These are phyloP conservation scores for Porpolomopsis calyptriformis DNA, from an alignment of 768 basidiomycete genomes.

Conservation along the genomic window DNA sequence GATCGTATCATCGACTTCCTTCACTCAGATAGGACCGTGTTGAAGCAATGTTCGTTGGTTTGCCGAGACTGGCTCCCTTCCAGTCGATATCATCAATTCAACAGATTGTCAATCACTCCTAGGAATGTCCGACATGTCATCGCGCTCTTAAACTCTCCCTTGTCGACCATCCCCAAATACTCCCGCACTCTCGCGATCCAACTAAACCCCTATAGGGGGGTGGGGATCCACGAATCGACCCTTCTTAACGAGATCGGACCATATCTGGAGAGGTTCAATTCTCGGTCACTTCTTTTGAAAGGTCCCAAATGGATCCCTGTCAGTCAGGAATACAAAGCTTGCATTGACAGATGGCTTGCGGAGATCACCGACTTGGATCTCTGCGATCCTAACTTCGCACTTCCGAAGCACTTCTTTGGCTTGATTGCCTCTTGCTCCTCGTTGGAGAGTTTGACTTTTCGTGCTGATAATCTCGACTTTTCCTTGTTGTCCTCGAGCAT, in stretches of 20 bases:
- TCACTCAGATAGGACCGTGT: no score
- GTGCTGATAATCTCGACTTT: no score
- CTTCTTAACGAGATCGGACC: neutral
- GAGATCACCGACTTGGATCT: neutral
- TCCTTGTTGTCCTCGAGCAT: neutral
- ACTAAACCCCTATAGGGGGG: neutral
- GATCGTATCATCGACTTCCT: no score
- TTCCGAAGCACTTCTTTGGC: neutral
- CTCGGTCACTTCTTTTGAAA: neutral
- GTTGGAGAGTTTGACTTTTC: neutral
- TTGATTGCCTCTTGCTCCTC: neutral
- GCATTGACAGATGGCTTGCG: neutral
- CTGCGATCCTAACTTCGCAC: neutral
- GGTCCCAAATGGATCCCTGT: neutral
- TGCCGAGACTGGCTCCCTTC: no score
- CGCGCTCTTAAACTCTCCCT: neutral
- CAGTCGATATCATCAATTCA: no score
- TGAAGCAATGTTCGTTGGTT: no score
- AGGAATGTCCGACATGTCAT: no score
- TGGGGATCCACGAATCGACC: no score
- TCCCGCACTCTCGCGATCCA: neutral
- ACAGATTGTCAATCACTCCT: no score
- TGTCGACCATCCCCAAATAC: neutral
- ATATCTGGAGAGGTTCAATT: neutral
- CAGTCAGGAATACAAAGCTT: neutral